Evolutionary conservation across 1,139 yeast genomes (phyloP).

Genomic region (Protomyces macrosporus): DNA sequence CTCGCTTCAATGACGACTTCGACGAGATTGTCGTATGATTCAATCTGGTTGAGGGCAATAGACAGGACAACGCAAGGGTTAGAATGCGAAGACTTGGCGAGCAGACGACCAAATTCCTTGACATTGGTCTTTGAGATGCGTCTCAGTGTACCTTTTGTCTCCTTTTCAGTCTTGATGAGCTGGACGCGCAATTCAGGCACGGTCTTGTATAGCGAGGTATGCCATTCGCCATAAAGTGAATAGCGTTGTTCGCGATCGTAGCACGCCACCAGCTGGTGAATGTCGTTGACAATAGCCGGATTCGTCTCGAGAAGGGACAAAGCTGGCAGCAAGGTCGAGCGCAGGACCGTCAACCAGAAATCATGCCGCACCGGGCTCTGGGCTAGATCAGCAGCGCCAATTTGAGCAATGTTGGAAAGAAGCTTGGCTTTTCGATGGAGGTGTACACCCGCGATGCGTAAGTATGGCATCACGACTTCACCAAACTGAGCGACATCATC

Average conservation of each 20-base stretch:
- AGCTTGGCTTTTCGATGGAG: constrained; percentile 50
- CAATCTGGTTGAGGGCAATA: constrained; percentile 51
- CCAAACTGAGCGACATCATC: constrained; percentile 46
- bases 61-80: constrained; percentile 73
- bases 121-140: constrained; percentile 84
- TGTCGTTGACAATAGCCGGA: constrained; percentile 58
- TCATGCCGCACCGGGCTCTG: constrained; percentile 34
- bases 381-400: constrained; percentile 44
- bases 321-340: constrained; percentile 65
- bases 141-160: constrained; percentile 74
- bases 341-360: constrained; percentile 57
- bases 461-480: constrained; percentile 45
- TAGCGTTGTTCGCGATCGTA: constrained; percentile 65
- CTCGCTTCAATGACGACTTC: constrained; percentile 77
- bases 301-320: constrained; percentile 58
- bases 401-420: constrained; percentile 57
- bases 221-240: constrained; percentile 78
- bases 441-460: constrained; percentile 55
- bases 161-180: constrained; percentile 67
- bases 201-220: constrained; percentile 51
- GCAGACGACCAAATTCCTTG: constrained; percentile 65
- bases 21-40: constrained; percentile 84
- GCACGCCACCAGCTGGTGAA: constrained; percentile 51
- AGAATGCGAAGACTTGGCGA: constrained; percentile 69
- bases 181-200: constrained; percentile 58